A percentile compares a stretch with the other conserved stretches of the same genome.
phyloP scores from a whole-genome alignment of 768 basidiomycete species.

The Rhodosporidiobolus odoratus region DNA sequence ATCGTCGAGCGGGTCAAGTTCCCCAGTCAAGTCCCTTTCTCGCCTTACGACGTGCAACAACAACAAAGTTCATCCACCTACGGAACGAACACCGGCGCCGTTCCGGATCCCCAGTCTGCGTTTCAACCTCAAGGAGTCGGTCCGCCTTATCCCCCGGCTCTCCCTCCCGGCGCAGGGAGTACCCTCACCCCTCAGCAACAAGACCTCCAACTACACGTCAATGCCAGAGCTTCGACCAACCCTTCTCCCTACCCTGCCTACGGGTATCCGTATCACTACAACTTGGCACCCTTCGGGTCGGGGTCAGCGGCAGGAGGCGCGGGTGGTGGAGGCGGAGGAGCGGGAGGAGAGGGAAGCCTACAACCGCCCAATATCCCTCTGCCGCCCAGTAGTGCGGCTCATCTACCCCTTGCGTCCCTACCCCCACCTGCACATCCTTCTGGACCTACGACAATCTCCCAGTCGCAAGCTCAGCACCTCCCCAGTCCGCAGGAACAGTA shows the following conservation, averaged over 20 bases:
- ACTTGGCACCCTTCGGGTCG: too few species aligned
- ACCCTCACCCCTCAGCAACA: background rate
- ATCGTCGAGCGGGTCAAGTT: slow-evolving; percentile 28
- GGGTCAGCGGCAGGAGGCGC: too few species aligned
- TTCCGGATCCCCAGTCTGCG: background rate
- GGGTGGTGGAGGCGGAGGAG: too few species aligned
- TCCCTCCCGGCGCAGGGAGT: background rate
- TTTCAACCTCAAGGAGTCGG: background rate
- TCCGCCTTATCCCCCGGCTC: background rate
- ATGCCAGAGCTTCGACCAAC: background rate
- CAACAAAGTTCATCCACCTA: background rate
- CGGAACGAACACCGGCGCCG: background rate
- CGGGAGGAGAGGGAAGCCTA: too few species aligned
- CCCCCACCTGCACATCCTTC: too few species aligned
- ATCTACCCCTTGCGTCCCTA: too few species aligned
- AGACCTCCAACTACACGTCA: too few species aligned
- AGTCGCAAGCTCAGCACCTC: too few species aligned
- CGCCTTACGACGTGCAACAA: background rate
- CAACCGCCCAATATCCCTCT: too few species aligned
- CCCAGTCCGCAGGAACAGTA: too few species aligned
- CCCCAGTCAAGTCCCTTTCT: background rate
- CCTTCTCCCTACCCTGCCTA: background rate
- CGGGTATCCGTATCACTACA: background rate
- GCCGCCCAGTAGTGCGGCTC: too few species aligned
- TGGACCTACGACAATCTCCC: too few species aligned